Evolutionary conservation across 2,329 filamentous ascomycete genomes (phyloP).

Genomic region (Pyrenophora seminiperda): DNA sequence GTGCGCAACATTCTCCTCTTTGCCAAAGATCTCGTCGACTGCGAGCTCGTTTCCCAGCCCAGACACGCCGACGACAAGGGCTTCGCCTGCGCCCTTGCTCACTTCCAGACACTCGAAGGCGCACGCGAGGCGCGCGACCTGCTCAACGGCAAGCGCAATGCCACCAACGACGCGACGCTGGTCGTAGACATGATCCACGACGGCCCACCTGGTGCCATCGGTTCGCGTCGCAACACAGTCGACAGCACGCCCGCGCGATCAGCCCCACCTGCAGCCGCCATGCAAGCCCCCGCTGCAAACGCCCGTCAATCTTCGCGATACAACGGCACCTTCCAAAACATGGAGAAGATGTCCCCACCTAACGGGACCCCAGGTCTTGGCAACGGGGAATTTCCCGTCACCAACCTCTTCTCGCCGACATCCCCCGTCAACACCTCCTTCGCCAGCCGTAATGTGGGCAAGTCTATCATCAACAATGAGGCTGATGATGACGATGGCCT

Average conservation of each 20-base stretch:
- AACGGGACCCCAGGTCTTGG: slow-evolving; percentile 59
- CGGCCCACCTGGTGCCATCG: slow-evolving; percentile 44
- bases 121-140: slow-evolving; percentile 65
- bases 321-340: slow-evolving; percentile 65
- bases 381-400: slow-evolving; percentile 65
- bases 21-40: slow-evolving; percentile 65
- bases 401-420: slow-evolving; percentile 72
- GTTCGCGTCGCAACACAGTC: slow-evolving; percentile 60
- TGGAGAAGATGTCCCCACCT: slow-evolving; percentile 67
- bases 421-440: slow-evolving; percentile 74
- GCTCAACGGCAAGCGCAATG: slow-evolving; percentile 66
- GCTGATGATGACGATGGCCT: slow-evolving; percentile 74
- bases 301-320: slow-evolving; percentile 64
- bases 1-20: slow-evolving; percentile 69
- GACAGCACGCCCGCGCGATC: slow-evolving; percentile 55
- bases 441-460: slow-evolving; percentile 65
- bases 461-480: slow-evolving; percentile 72
- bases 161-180: slow-evolving; percentile 64
- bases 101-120: slow-evolving; percentile 61
- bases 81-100: slow-evolving; percentile 63
- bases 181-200: slow-evolving; percentile 61
- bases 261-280: slow-evolving; percentile 52
- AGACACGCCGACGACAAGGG: slow-evolving; percentile 62
- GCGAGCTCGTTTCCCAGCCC: slow-evolving; percentile 59
- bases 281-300: slow-evolving; percentile 44